Percentiles rank a stretch among this genome's conserved stretches.
These are phyloP conservation scores for Phallus indusiatus DNA, from an alignment of 768 basidiomycete genomes.

Conservation along the genomic window DNA sequence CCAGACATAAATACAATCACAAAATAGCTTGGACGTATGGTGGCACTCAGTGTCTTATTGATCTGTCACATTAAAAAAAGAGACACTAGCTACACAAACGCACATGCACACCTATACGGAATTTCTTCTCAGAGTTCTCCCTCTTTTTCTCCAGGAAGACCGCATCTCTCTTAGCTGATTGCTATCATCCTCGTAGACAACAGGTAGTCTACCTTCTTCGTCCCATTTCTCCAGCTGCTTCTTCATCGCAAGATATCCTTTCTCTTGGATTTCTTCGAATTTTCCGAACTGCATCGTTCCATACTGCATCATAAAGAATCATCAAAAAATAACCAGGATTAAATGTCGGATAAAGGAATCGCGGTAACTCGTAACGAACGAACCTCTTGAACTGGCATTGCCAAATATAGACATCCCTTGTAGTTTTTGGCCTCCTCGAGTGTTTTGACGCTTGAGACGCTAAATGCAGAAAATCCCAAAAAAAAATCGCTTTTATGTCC, in stretches of 20 bases:
- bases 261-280: conserved; percentile 79
- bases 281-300: conserved; percentile 86
- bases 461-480: conserved; percentile 21
- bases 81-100: not conserved
- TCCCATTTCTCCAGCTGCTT: conserved; percentile 70
- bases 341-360: not conserved
- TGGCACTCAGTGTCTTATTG: not conserved
- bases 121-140: conserved; percentile 69
- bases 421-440: conserved; percentile 91
- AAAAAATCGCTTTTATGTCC: not conserved
- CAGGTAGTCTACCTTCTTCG: conserved; percentile 76
- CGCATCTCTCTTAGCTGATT: conserved; percentile 41
- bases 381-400: conserved; percentile 92
- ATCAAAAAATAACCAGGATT: conserved; percentile 2
- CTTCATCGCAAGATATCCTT: conserved; percentile 68
- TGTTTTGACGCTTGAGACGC: conserved; percentile 92
- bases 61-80: not conserved
- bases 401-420: conserved; percentile 83
- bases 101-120: conserved; percentile 36
- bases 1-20: too few species aligned
- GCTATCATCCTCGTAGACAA: conserved; percentile 40
- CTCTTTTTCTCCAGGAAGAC: conserved; percentile 49
- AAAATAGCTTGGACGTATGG: too few species aligned
- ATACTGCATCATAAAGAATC: conserved; percentile 44
- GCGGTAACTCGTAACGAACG: conserved; percentile 13